Evolutionary conservation across 768 basidiomycete species (phyloP).

Genomic region (Phlebiopsis gigantea): DNA sequence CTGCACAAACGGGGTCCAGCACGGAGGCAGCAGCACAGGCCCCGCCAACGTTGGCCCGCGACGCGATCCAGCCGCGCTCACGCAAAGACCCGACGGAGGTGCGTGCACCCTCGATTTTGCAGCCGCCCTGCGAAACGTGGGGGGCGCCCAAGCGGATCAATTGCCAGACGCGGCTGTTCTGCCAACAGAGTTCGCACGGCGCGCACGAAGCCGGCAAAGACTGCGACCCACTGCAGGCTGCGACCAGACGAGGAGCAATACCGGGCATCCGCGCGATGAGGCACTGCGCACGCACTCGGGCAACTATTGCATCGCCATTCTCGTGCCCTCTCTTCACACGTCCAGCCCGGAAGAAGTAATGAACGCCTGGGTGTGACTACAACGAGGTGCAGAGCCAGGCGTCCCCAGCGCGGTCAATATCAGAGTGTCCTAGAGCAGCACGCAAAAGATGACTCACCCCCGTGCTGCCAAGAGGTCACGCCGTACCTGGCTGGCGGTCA

Average conservation of each 20-base stretch:
- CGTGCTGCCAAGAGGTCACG: background rate
- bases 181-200: background rate
- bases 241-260: background rate
- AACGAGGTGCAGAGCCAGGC: background rate
- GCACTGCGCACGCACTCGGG: too few relatives aligned
- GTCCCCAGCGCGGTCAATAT: background rate
- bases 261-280: too few relatives aligned
- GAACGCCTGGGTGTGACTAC: background rate
- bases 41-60: background rate
- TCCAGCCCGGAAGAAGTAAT: background rate
- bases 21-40: background rate
- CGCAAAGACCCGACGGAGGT: background rate
- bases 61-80: background rate
- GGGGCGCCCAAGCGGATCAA: background rate
- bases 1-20: background rate
- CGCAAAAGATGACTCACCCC: background rate
- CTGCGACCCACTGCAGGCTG: background rate
- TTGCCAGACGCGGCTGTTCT: background rate
- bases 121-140: background rate
- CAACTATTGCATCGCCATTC: background rate
- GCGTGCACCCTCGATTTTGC: background rate
- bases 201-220: background rate
- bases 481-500: background rate
- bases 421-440: background rate
- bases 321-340: background rate